Base-by-base conservation (phyloP, 225 moss, liverwort and hornwort genomes). In the Pseudisothecium myosuroides region DNA sequence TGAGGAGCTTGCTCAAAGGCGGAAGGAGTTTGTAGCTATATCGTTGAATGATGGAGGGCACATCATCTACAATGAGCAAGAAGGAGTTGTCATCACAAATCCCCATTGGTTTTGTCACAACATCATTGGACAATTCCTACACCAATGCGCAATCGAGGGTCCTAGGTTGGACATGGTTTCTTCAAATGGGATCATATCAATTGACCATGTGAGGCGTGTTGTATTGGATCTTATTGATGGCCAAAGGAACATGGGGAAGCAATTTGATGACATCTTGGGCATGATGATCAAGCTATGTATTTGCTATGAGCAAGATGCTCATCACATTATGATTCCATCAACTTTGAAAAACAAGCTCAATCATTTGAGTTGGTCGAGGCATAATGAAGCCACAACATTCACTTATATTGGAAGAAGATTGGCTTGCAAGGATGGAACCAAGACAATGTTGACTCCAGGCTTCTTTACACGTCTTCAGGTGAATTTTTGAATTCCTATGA, bases 31-130 rank as follows among this genome's bases (percentile, higher is more conserved):
- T 81, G 61, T 81, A 9, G 81, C 81, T 29, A 81, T 43, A 61
- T 61, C 71, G 4, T 47, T 90, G 36, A 41, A 87, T 69, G 90
- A 90, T 63, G 71, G 71, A 26, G 71, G 71, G 2, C 71, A 71
- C 26, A 71, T 71, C 71, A 71, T 69, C 41, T 69, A 60, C 21
- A 81, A 81, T 19, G 60, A 81, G 77, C 55, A 28, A 78, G 83
- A 17, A 80, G 6, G 67, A 83, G 39, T 12, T 20, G 27, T 88
- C 14, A 80, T 90, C 11, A 90, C 79, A 1, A 55, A 90, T 8
- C 84, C 84, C 20, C 90, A 90, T 73, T 90, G 88, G 80, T 88
- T 90, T 64, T 90, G 80, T 17, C 90, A 90, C 8, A 24, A 84
- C 14, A 88, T 90, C 15, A 80, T 90, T 11, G 84, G 84, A 22